These are phyloP conservation scores for Lepidopterella palustris DNA, from an alignment of 495 filamentous ascomycete species.

Conservation along the genomic window DNA sequence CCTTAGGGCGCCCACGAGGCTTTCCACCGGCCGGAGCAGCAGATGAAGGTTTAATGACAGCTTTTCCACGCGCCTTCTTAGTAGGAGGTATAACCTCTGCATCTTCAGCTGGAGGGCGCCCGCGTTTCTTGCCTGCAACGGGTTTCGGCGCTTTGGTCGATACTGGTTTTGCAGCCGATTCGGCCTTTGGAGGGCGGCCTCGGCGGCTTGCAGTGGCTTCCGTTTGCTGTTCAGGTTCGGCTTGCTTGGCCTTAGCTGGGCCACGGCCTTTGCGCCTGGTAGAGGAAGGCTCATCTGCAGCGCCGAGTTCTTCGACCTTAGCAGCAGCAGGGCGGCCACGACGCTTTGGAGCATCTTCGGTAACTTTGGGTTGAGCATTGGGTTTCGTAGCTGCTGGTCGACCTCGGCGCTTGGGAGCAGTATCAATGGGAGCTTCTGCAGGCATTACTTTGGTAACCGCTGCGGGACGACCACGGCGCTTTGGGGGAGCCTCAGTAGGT, in stretches of 20 bases:
- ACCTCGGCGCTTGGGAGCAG: neutral
- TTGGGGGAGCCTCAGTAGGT: neutral
- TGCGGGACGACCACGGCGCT: slow-evolving; percentile 1
- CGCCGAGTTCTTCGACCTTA: neutral
- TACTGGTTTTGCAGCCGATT: neutral
- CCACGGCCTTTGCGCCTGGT: neutral
- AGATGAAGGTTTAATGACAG: neutral
- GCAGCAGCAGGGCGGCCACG: neutral
- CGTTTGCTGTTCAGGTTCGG: neutral
- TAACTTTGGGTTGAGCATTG: neutral
- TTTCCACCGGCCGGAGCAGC: neutral
- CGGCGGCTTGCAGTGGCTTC: neutral
- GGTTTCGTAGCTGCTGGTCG: no score
- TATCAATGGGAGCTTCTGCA: neutral
- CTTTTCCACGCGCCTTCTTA: neutral
- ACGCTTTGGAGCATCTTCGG: neutral
- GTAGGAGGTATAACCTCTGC: neutral
- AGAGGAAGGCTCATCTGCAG: neutral
- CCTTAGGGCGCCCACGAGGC: neutral
- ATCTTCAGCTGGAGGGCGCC: neutral
- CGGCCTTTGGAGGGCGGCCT: neutral
- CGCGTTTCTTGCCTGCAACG: neutral
- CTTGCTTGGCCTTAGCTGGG: neutral
- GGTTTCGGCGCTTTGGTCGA: neutral
- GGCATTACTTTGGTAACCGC: neutral